These are phyloP conservation scores for Penicillium atrosanguineum DNA, from an alignment of 495 filamentous ascomycete species.

Conservation along the genomic window DNA sequence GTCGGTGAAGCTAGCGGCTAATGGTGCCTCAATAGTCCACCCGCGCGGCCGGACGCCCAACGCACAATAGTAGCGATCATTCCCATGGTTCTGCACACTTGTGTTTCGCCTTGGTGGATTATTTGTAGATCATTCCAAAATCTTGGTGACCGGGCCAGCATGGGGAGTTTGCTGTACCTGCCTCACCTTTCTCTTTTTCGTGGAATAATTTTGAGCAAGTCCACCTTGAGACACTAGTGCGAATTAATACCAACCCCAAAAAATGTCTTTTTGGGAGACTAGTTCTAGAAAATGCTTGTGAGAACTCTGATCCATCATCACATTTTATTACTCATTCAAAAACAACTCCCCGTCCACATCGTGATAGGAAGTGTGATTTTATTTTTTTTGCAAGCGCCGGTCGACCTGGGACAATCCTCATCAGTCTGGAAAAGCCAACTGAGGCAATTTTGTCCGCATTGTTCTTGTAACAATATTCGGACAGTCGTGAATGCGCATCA, in stretches of 20 bases:
- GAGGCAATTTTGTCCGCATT: not conserved
- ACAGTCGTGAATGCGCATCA: not conserved
- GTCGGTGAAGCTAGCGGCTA: slow-evolving; percentile 12
- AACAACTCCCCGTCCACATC: not conserved
- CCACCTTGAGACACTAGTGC: not conserved
- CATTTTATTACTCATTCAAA: not conserved
- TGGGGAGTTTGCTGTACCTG: not conserved
- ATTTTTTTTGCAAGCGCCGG: not conserved
- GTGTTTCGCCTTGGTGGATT: slow-evolving; percentile 2
- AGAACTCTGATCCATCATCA: not conserved
- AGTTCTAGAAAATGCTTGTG: not conserved
- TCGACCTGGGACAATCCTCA: not conserved
- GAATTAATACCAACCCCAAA: not conserved
- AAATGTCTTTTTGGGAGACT: not conserved
- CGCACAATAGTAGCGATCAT: slow-evolving; percentile 9
- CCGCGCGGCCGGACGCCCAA: not conserved
- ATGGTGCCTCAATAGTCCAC: slow-evolving; percentile 26
- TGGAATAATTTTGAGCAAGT: not conserved
- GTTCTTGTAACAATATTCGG: not conserved
- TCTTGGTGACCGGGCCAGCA: not conserved
- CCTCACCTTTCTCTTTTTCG: not conserved
- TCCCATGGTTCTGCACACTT: slow-evolving; percentile 13
- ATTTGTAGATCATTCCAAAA: slow-evolving; percentile 14
- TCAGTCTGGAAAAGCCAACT: not conserved
- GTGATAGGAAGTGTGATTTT: not conserved